Evolutionary conservation across 257 asterid species (phyloP), one percentile per base, ranked within the genome.

Genomic region (Nyctanthes arbortristis): DNA sequence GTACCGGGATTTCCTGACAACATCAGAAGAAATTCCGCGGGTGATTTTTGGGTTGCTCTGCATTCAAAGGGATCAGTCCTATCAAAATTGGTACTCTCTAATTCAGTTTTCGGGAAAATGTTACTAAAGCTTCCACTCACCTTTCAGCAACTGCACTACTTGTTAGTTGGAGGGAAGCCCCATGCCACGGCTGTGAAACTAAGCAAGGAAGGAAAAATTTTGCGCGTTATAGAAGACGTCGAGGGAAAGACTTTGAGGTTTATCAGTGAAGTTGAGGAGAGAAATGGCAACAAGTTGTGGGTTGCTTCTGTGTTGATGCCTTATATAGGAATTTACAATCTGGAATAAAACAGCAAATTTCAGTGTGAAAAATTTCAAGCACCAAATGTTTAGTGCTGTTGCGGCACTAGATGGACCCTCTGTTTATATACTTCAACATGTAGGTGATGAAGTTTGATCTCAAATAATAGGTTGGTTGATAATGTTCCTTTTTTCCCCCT

Each of bases 231-330:
- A 37, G 96, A 90, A 72, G 96, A 83, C n/a, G 49, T 70, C 0
- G 81, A 81, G 35, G 90, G 94, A 70, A 79, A 80, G 73, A 82
- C 77, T 0, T 45, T 85, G 86, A 82, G 78, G 78, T 82, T 84
- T 65, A 71, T 90, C 13, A 90, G 95, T 61, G 96, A 90, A 71
- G 87, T 82, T 4, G 96, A 90, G 79, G 93, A 88, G 82, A 81
- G 71, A 67, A 25, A 88, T 35, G 93, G 91, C 64, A 86, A 80
- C 64, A 86, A 80, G 70, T 79, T 90, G 27, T 88, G 95, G 91
- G 66, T 88, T 62, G 93, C 77, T 18, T 90, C 93, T 58, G 96
- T 86, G 3, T 20, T 88, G 72, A 78, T 79, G 79, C 85, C 97
- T 67, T 84, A 78, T n/a, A 22, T 85, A 18, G 95, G 92, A 60